Evolutionary conservation across 208 protist species (phyloP).

Genomic region (Trypanosoma conorhini): DNA sequence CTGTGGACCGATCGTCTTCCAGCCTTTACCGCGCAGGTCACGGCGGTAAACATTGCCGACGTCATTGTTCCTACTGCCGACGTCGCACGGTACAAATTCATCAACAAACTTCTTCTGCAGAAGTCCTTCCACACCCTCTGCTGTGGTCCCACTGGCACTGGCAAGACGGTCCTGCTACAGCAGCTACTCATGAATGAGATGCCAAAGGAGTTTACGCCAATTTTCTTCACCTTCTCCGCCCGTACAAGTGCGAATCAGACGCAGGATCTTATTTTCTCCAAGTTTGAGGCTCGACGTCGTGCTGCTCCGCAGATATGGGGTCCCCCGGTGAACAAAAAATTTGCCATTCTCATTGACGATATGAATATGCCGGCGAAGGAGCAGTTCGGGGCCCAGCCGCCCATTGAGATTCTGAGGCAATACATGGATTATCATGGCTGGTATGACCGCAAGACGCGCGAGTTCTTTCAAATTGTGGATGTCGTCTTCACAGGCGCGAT

Average conservation of each 20-base stretch:
- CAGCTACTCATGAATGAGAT: slow-evolving; percentile 95
- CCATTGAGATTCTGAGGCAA: slow-evolving; percentile 98
- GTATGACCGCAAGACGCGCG: slow-evolving; percentile 96
- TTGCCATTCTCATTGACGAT: slow-evolving; percentile 98
- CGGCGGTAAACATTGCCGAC: slow-evolving; percentile 90
- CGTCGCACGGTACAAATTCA: slow-evolving; percentile 95
- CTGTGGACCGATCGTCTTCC: slow-evolving; percentile 93
- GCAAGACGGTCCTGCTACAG: slow-evolving; percentile 96
- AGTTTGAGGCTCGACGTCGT: slow-evolving; percentile 96
- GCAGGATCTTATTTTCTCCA: slow-evolving; percentile 98
- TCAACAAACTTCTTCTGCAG: slow-evolving; percentile 92
- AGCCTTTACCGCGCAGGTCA: slow-evolving; percentile 83
- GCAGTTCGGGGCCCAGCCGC: slow-evolving; percentile 98
- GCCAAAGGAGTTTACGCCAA: slow-evolving; percentile 94
- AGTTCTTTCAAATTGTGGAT: slow-evolving; percentile 96
- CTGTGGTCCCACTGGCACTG: slow-evolving; percentile 98
- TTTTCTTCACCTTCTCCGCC: slow-evolving; percentile 98
- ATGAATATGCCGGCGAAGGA: slow-evolving; percentile 99
- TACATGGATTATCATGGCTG: slow-evolving; percentile 98
- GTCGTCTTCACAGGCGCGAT: slow-evolving; percentile 95
- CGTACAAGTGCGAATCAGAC: slow-evolving; percentile 97
- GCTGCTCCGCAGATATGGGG: slow-evolving; percentile 95
- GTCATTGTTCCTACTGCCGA: slow-evolving; percentile 98
- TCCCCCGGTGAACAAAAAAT: slow-evolving; percentile 96
- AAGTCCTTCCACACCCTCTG: slow-evolving; percentile 94